Base-by-base conservation (phyloP, 129 eudicot genomes). In the Solidago caesia region DNA sequence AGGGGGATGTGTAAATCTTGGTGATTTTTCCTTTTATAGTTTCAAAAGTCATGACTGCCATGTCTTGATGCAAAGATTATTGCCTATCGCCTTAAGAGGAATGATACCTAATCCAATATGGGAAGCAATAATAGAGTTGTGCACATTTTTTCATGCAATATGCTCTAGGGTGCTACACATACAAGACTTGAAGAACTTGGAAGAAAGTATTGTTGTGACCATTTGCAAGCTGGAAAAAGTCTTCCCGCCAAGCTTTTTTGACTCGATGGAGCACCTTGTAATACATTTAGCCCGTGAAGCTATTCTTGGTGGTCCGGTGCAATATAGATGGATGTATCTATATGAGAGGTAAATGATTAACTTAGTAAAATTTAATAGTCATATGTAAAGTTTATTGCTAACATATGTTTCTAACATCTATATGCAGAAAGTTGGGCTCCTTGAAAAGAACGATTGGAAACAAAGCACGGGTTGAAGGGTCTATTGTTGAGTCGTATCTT, bases 31-130 rank as follows among this genome's bases (percentile, higher is more conserved):
- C 43, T 48, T 78, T 8, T 21, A 49, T 11, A 75, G 73, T 13
- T 48, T 48, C 11, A 48, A 48, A 48, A 48, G 53, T 48, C 53
- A 48, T 48, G 53, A 48, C 2, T 56, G 64, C 7, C 72, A 66
- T 49, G 75, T 68, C 16, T 65, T 77, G 9, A 68, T 77, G 69
- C 48, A 64, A 64, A 8, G 27, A 14, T 64, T 42, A 16, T 21
- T 64, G 4, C 49, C 69, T 33, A 64, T 64, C 13, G 49, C 42
- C 51, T 70, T 66, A 59, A 7, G 64, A 59, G 64, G 64, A 41
- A 12, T 59, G 43, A 26, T 59, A 2, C 64, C 43, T 0, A 25
- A 59, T 7, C 11, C 9, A 59, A 59, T 59, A 59, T 59, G 29
- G 11, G 64, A 59, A n/a, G 2, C 64, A 16, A 59, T 59, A 7